A percentile compares a stretch with the other conserved stretches of the same genome.
These are phyloP conservation scores for Conidiobolus incongruus DNA, from an alignment of 371 early-diverging fungal genomes.

Conservation along the genomic window DNA sequence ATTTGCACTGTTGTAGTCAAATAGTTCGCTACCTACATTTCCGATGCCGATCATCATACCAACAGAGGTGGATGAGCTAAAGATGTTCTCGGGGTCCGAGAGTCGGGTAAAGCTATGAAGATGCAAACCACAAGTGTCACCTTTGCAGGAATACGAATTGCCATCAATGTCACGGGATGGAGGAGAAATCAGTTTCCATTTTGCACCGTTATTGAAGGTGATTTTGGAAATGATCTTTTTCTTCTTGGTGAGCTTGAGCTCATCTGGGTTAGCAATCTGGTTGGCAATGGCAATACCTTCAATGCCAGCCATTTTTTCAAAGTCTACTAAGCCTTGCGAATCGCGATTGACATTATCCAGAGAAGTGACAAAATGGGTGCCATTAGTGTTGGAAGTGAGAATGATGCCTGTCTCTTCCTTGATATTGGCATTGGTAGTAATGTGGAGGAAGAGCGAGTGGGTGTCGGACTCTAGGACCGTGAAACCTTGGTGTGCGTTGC, in stretches of 20 bases:
- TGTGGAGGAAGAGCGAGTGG: constrained; percentile 42
- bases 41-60: constrained; percentile 86
- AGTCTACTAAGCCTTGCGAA: constrained; percentile 66
- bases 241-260: constrained; percentile 18
- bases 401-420: constrained; percentile 60
- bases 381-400: constrained; percentile 72
- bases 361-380: constrained; percentile 47
- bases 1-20: constrained; percentile 38
- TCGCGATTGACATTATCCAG: constrained; percentile 58
- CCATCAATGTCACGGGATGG: constrained; percentile 26
- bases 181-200: constrained; percentile 32
- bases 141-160: constrained; percentile 10
- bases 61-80: constrained; percentile 51
- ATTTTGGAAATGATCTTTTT: constrained; percentile 41
- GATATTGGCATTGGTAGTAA: constrained; percentile 24
- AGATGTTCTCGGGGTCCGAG: constrained; percentile 48
- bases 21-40: constrained; percentile 52
- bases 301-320: constrained; percentile 80
- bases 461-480: constrained; percentile 61
- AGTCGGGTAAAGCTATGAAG: constrained; percentile 65
- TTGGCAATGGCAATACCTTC: constrained; percentile 78
- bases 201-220: constrained; percentile 67
- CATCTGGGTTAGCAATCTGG: constrained; percentile 40
- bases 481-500: constrained; percentile 22
- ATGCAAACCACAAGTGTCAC: constrained; percentile 33